Percentiles rank a stretch among this genome's conserved stretches.
Evolutionary conservation across 2,329 filamentous ascomycete species (phyloP).

Genomic region (Cordyceps javanica): DNA sequence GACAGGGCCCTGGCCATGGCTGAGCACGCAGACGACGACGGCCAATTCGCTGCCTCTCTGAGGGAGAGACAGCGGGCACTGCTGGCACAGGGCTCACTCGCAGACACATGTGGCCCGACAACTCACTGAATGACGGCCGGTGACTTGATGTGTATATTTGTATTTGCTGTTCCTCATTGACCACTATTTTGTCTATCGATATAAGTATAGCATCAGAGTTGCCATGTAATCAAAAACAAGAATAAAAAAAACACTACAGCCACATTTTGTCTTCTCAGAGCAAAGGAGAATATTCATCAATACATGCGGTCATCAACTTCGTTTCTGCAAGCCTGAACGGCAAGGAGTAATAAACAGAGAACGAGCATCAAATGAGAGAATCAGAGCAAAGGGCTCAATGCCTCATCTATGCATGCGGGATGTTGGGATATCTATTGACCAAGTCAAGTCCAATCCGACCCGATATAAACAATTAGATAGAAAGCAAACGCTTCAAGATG

Average conservation of each 20-base stretch:
- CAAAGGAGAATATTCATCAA: neutral
- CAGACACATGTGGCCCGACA: neutral
- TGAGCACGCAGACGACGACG: slow-evolving; percentile 49
- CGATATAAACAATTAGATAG: neutral
- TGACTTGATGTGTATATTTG: neutral
- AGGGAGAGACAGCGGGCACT: slow-evolving; percentile 39
- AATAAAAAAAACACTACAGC: neutral
- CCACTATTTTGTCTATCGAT: neutral
- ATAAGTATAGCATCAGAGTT: no score
- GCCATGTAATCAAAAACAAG: neutral
- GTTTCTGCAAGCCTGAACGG: neutral
- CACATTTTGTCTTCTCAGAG: neutral
- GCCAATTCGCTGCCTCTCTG: slow-evolving; percentile 37
- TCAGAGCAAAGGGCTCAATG: neutral
- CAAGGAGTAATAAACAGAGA: neutral
- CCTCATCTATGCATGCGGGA: slow-evolving; percentile 3
- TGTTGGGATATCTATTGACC: neutral
- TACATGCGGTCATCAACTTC: slow-evolving; percentile 9
- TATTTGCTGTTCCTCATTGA: neutral
- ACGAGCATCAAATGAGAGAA: neutral
- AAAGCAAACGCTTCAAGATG: neutral
- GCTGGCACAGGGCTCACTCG: slow-evolving; percentile 15
- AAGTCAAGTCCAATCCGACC: neutral
- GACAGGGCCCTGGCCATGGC: slow-evolving; percentile 57
- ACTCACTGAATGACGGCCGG: no score